Conservation (phyloP, 306 rosid genomes). For the Prinsepia uniflora region DNA sequence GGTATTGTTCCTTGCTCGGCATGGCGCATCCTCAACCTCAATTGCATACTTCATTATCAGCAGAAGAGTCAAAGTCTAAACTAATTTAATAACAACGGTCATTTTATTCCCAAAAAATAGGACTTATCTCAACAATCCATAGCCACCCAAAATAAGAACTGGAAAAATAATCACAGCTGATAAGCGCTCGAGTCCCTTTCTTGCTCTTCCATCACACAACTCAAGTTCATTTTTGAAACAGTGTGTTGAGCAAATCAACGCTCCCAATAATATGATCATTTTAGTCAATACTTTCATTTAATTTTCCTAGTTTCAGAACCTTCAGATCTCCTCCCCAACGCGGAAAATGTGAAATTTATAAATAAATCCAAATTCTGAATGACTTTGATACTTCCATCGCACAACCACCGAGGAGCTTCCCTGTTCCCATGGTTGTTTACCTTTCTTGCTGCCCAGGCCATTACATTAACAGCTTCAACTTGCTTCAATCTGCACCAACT, state of each 20-base stretch:
- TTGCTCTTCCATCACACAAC: background rate
- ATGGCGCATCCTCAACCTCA: too few species aligned
- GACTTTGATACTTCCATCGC: background rate
- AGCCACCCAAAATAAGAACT: background rate
- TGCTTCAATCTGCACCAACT: background rate
- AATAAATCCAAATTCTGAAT: background rate
- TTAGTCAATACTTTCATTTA: background rate
- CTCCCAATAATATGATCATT: background rate
- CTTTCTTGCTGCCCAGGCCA: background rate
- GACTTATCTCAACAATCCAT: background rate
- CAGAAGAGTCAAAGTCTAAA: background rate
- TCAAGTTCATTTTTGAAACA: background rate
- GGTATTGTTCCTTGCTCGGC: too few species aligned
- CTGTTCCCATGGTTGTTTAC: background rate
- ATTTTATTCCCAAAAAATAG: background rate
- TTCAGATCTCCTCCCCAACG: background rate
- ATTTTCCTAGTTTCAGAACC: too few species aligned
- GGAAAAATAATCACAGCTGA: background rate
- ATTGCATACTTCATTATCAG: too few species aligned
- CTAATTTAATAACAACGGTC: background rate
- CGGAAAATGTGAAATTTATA: background rate
- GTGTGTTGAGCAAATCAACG: background rate
- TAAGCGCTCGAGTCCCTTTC: slow-evolving; percentile 9
- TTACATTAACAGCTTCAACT: background rate
- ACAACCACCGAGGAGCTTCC: background rate